phyloP scores from a whole-genome alignment of 2,329 filamentous ascomycete genomes.

The Phyllosticta citrichinensis region DNA sequence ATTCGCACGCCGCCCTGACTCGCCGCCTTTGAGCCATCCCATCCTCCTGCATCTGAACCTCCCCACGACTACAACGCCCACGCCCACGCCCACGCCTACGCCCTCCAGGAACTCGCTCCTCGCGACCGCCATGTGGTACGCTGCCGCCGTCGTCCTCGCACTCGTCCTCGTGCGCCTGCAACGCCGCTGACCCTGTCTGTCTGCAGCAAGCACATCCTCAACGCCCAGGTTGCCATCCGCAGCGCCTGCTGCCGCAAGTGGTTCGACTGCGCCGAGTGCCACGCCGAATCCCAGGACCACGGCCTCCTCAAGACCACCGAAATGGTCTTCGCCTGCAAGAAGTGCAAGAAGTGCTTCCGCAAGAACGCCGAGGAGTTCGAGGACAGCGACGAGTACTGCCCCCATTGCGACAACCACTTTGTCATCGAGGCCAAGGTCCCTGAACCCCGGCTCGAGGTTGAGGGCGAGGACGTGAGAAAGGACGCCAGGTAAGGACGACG shows the following conservation, averaged over 20 bases:
- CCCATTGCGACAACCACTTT: slow-evolving; percentile 98
- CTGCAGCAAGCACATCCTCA: slow-evolving; percentile 91
- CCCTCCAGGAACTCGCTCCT: neutral
- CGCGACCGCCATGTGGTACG: slow-evolving; percentile 20
- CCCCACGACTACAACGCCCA: neutral
- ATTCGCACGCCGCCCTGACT: neutral
- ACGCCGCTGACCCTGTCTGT: slow-evolving; percentile 1
- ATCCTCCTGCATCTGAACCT: no score
- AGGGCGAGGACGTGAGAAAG: slow-evolving; percentile 80
- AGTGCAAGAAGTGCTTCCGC: slow-evolving; percentile 96
- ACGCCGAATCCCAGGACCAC: slow-evolving; percentile 71
- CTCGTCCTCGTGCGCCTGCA: neutral
- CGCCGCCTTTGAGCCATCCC: no score
- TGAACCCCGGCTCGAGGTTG: slow-evolving; percentile 72
- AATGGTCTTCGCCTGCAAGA: slow-evolving; percentile 96
- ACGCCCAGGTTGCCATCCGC: slow-evolving; percentile 93
- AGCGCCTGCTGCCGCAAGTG: slow-evolving; percentile 95
- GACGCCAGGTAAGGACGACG: slow-evolving; percentile 48
- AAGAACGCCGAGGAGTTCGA: slow-evolving; percentile 90
- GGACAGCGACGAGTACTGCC: slow-evolving; percentile 96
- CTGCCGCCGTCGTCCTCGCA: neutral
- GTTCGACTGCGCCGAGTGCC: slow-evolving; percentile 98
- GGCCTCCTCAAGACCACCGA: slow-evolving; percentile 66
- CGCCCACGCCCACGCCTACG: neutral
- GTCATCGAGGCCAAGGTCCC: slow-evolving; percentile 82